These are phyloP conservation scores for Penicillium longicatenatum DNA, from an alignment of 495 filamentous ascomycete genomes.

Conservation along the genomic window DNA sequence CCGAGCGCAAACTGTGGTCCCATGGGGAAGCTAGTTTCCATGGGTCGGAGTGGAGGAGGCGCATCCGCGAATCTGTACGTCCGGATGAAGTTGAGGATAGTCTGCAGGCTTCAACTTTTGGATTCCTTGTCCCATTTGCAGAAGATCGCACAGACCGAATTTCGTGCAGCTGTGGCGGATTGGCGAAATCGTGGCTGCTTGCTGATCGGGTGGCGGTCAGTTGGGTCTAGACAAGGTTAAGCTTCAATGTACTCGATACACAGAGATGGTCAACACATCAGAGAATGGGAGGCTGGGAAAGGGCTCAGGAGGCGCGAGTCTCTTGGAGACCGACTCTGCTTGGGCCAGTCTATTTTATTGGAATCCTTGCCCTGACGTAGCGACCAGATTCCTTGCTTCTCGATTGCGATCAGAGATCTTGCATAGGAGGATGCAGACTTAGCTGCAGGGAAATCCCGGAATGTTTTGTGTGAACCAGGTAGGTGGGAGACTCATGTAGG, in stretches of 20 bases:
- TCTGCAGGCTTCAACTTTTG: not conserved
- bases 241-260: not conserved
- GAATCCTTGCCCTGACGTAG: not conserved
- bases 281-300: not conserved
- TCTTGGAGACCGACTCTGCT: not conserved
- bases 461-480: slow-evolving; percentile 1
- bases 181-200: not conserved
- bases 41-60: slow-evolving; percentile 7
- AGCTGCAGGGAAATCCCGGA: slow-evolving; percentile 24
- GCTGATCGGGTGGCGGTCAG: not conserved
- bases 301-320: not conserved
- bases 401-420: slow-evolving; percentile 25
- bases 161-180: not conserved
- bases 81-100: not conserved
- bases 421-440: slow-evolving; percentile 27
- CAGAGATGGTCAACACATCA: not conserved
- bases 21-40: slow-evolving; percentile 15
- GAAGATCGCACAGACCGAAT: not conserved
- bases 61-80: slow-evolving; percentile 7
- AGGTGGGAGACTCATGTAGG: not conserved
- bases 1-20: slow-evolving; percentile 10
- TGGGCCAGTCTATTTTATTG: not conserved
- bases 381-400: slow-evolving; percentile 14
- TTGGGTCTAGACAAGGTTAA: not conserved
- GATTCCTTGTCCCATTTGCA: slow-evolving; percentile 1